Evolutionary conservation across 257 asterid species (phyloP).

Genomic region (Solanum bukasovii): DNA sequence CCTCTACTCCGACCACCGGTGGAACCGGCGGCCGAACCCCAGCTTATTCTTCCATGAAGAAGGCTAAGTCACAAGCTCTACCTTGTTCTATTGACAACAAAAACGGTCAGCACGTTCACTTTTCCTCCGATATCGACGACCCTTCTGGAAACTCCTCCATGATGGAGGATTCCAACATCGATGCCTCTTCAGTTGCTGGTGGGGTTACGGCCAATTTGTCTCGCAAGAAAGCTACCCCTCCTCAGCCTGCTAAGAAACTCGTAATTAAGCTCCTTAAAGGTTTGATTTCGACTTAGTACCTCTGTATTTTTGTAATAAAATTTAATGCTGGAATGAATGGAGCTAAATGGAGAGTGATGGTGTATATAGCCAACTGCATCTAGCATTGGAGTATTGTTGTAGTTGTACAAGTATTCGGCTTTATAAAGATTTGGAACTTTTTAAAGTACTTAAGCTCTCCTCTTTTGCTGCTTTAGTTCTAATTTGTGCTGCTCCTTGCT

Average conservation of each 20-base stretch:
- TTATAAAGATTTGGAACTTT: neutral
- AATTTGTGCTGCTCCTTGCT: neutral
- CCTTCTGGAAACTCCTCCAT: neutral
- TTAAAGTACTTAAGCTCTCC: neutral
- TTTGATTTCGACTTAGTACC: neutral
- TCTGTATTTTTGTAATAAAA: neutral
- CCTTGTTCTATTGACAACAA: slow-evolving; percentile 19
- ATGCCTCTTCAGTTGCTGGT: neutral
- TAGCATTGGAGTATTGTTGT: neutral
- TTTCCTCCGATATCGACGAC: slow-evolving; percentile 6
- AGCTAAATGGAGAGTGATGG: neutral
- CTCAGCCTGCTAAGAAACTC: slow-evolving; percentile 11
- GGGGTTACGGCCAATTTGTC: slow-evolving; percentile 16
- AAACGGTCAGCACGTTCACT: slow-evolving; percentile 20
- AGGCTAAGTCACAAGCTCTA: slow-evolving; percentile 25
- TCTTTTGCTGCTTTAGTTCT: neutral
- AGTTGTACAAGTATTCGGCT: neutral
- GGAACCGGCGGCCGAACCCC: slow-evolving; percentile 1
- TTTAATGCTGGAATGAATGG: neutral
- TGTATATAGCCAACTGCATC: neutral
- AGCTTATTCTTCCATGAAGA: slow-evolving; percentile 25
- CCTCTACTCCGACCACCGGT: slow-evolving; percentile 1
- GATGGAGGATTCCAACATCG: slow-evolving; percentile 1
- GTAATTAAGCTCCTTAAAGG: slow-evolving; percentile 18
- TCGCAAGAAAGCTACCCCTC: slow-evolving; percentile 11